Percentiles rank a stretch among this genome's conserved stretches.
Evolutionary conservation across 2,329 filamentous ascomycete species (phyloP).

Genomic region (Phyllosticta citriasiana): DNA sequence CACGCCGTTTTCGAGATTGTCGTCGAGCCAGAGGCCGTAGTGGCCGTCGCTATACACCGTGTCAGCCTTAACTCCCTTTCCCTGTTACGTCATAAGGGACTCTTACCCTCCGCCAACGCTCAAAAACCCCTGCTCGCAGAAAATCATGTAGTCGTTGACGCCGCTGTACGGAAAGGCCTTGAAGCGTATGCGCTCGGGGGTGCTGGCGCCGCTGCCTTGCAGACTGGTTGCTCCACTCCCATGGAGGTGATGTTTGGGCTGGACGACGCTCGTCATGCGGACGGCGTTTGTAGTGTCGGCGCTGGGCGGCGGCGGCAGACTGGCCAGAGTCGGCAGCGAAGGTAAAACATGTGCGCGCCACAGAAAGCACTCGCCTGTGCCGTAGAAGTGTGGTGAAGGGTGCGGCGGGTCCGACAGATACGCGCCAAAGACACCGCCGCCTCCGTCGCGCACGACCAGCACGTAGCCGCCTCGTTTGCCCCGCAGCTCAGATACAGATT

Average conservation of each 20-base stretch:
- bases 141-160: conserved; percentile 92
- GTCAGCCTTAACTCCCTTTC: neutral
- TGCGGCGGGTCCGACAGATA: conserved; percentile 86
- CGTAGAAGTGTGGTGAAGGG: conserved; percentile 76
- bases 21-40: conserved; percentile 90
- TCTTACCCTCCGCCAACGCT: conserved; percentile 69
- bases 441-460: conserved; percentile 70
- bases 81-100: neutral
- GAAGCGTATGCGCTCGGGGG: conserved; percentile 74
- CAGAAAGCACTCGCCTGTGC: conserved; percentile 91
- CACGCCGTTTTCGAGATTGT: conserved; percentile 71
- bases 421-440: conserved; percentile 77
- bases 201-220: conserved; percentile 40
- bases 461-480: conserved; percentile 74
- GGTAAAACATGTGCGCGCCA: conserved; percentile 66
- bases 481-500: conserved; percentile 59
- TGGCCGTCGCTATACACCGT: conserved; percentile 54
- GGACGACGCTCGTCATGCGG: conserved; percentile 49
- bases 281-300: conserved; percentile 53
- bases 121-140: conserved; percentile 77
- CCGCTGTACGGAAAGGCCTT: conserved; percentile 96
- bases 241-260: conserved; percentile 21
- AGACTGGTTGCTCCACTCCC: conserved; percentile 14
- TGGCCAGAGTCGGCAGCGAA: conserved; percentile 37
- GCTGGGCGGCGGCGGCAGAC: conserved; percentile 60